A percentile compares a stretch with the other conserved stretches of the same genome.
These are phyloP conservation scores for Podospora pseudocomata DNA, from an alignment of 495 filamentous ascomycete species.

Conservation along the genomic window DNA sequence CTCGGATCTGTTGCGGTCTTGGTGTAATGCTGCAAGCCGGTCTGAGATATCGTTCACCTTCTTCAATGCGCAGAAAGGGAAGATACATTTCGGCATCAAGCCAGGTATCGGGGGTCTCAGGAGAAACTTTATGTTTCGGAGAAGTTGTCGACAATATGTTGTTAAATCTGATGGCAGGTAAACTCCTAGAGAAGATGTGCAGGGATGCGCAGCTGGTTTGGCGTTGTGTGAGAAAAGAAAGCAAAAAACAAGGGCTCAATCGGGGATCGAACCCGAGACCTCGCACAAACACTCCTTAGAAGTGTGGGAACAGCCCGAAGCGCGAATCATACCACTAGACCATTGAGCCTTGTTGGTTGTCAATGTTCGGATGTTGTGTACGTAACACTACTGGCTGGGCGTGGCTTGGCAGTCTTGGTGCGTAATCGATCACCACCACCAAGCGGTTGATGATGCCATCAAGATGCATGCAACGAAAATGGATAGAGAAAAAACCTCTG, in stretches of 20 bases:
- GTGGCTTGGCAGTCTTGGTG: background rate
- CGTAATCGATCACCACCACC: background rate
- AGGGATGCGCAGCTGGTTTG: background rate
- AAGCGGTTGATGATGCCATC: background rate
- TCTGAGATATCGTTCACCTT: no score
- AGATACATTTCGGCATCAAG: no score
- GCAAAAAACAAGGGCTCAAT: constrained; percentile 15
- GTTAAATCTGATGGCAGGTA: no score
- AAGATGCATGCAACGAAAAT: background rate
- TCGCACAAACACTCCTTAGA: constrained; percentile 14
- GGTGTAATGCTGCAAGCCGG: no score
- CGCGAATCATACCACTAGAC: constrained; percentile 26
- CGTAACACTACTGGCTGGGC: background rate
- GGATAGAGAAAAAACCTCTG: no score
- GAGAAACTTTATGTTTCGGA: no score
- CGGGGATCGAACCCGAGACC: constrained; percentile 26
- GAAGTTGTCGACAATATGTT: no score
- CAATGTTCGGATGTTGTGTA: background rate
- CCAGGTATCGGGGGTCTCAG: no score
- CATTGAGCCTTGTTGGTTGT: constrained; percentile 10
- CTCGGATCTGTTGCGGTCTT: no score
- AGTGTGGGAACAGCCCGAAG: constrained; percentile 16
- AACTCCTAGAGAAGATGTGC: no score
- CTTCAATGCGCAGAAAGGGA: no score
- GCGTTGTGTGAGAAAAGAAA: background rate